These are phyloP conservation scores for Chlorella sorokiniana DNA, from an alignment of 139 green algal species.

Conservation along the genomic window DNA sequence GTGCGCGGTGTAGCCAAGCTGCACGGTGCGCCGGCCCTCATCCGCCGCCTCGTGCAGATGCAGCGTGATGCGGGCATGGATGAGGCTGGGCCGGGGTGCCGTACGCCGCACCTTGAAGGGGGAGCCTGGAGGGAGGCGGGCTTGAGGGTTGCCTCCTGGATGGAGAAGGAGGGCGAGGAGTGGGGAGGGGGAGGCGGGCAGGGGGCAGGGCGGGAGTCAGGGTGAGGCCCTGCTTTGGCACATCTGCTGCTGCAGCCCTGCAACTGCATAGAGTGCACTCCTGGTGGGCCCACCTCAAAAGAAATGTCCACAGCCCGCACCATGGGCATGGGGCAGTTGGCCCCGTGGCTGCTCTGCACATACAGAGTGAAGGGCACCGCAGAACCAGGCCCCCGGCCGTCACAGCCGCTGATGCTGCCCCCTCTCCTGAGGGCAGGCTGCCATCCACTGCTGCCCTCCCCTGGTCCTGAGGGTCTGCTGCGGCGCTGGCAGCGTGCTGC, in stretches of 20 bases:
- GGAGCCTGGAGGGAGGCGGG: background rate
- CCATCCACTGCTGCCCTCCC: background rate
- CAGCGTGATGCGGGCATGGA: constrained; percentile 22
- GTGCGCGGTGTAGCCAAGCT: constrained; percentile 1
- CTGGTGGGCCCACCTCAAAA: background rate
- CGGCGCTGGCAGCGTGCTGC: background rate
- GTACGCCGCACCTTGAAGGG: constrained; percentile 15
- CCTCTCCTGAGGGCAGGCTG: background rate
- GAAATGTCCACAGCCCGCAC: constrained; percentile 42
- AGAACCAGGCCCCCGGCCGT: background rate
- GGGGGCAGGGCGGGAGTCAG: background rate
- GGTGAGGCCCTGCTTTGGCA: background rate
- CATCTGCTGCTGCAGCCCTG: background rate
- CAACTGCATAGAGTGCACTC: background rate
- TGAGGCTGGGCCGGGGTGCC: background rate
- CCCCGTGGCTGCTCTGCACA: constrained; percentile 59
- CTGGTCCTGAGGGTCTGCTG: background rate
- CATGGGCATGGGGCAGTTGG: constrained; percentile 60
- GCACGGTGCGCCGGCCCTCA: background rate
- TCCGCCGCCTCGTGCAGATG: constrained; percentile 27
- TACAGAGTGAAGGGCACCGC: constrained; percentile 38
- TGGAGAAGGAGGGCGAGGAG: background rate
- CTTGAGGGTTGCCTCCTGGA: constrained; percentile 13
- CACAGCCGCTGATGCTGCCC: constrained; percentile 1
- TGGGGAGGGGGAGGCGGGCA: background rate